Conservation (phyloP, 129 eudicot species). For the Cynara cardunculus region DNA sequence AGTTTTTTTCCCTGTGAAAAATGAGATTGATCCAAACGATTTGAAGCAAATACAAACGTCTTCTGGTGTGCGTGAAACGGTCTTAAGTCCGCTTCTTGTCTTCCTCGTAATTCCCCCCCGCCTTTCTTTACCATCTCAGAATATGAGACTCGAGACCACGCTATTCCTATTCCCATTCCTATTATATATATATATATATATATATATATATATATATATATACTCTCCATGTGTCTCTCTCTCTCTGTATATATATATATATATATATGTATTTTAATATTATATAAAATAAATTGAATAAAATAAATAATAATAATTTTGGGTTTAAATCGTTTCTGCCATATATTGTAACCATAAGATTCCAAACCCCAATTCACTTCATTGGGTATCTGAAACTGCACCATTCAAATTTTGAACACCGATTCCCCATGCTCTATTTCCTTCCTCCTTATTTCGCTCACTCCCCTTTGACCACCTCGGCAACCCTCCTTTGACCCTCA, state of each 20-base stretch:
- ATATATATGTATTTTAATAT: too few species aligned
- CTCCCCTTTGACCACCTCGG: constrained; percentile 76
- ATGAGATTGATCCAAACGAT: too few species aligned
- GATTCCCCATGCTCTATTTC: constrained; percentile 10
- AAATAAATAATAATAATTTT: too few species aligned
- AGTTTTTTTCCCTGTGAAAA: too few species aligned
- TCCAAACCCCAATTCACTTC: not conserved
- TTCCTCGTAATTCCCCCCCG: constrained; percentile 22
- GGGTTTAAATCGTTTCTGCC: too few species aligned
- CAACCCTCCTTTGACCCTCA: constrained; percentile 63
- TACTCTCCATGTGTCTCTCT: too few species aligned
- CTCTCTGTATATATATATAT: too few species aligned
- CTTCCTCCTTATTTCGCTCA: constrained; percentile 37
- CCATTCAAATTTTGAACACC: constrained; percentile 55
- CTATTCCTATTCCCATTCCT: not conserved
- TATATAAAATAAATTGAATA: too few species aligned
- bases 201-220: too few species aligned
- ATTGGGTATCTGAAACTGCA: not conserved
- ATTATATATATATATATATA: too few species aligned
- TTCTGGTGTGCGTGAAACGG: constrained; percentile 10
- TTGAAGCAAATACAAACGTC: constrained; percentile 13
- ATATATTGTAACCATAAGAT: not conserved
- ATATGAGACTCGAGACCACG: not conserved
- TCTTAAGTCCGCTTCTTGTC: constrained; percentile 20
- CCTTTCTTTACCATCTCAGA: not conserved